Evolutionary conservation across 1,139 yeast species (phyloP), one percentile per base, ranked within the genome.

Genomic region (Geotrichum australiense): DNA sequence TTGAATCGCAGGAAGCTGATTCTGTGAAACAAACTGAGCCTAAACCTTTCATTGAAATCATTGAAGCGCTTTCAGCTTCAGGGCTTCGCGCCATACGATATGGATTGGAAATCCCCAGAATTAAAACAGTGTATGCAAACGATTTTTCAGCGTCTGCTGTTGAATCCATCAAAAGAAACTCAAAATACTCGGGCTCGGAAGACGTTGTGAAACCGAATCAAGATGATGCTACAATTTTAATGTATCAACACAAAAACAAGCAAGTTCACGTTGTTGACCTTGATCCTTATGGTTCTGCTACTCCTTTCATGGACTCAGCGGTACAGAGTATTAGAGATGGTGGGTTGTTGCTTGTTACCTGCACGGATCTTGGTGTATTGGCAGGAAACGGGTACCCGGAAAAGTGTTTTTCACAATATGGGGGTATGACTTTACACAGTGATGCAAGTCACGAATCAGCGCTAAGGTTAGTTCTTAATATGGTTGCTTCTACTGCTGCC

Each of bases 351-450:
- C 66, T 89, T 37, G 91, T 91, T 5, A 91, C 99, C 0, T 93
- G 98, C 61, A 91, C 99, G 0, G 99, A 91, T 65, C 73, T 94
- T 15, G 94, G 95, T 0, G 96, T 91, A 1, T 70, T 91, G 42
- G 98, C 97, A 0, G 98, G 98, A 5, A 80, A 82, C 49, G 93
- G 95, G 12, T 89, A 89, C 61, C 97, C 97, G 0, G 99, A 91
- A 55, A 91, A 91, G 61, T 91, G 97, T 62, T 91, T 79, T 67
- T 87, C 96, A 0, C 70, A 84, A 24, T 91, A 91, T 59, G 98
- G 98, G n/a, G 98, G 98, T 16, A 80, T 78, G 43, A 80, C 89
- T 32, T 68, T 80, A 54, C 78, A 85, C 57, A 73, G 78, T 29
- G 96, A 85, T 56, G 78, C 89, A 28, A 82, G 91, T 37, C 98